A percentile compares a stretch with the other conserved stretches of the same genome.
These are phyloP conservation scores for Westerdykella sp. DNA, from an alignment of 2,329 filamentous ascomycete genomes.

Conservation along the genomic window DNA sequence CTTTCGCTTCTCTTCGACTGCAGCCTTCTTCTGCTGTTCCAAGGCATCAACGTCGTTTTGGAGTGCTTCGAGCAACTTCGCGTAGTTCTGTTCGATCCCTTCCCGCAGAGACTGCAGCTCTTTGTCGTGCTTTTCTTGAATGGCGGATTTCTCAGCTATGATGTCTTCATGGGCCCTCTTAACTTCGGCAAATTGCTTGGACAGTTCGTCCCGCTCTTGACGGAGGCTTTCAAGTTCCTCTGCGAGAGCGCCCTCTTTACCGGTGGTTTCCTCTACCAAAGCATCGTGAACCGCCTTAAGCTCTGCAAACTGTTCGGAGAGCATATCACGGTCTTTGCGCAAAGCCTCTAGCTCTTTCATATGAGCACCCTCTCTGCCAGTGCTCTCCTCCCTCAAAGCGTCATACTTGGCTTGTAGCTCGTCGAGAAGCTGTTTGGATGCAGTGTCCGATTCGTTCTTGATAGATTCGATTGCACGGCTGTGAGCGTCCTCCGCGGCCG, in stretches of 20 bases:
- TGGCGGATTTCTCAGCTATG: slow-evolving; percentile 11
- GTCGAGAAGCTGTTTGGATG: slow-evolving; percentile 21
- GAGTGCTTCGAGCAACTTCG: slow-evolving; percentile 23
- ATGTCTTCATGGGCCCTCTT: slow-evolving; percentile 16
- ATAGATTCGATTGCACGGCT: slow-evolving; percentile 22
- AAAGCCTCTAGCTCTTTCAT: background rate
- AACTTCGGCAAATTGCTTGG: slow-evolving; percentile 17
- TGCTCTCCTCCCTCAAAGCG: slow-evolving; percentile 5
- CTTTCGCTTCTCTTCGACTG: slow-evolving; percentile 18
- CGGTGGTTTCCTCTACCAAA: slow-evolving; percentile 15
- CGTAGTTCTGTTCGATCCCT: slow-evolving; percentile 29
- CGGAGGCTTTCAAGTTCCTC: slow-evolving; percentile 17
- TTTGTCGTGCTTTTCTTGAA: slow-evolving; percentile 18
- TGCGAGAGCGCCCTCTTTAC: slow-evolving; percentile 10
- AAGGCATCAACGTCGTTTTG: slow-evolving; percentile 20
- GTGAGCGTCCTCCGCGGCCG: slow-evolving; percentile 25
- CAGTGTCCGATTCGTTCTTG: slow-evolving; percentile 25
- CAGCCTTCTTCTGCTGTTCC: slow-evolving; percentile 24
- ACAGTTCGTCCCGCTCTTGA: slow-evolving; percentile 13
- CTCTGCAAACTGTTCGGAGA: slow-evolving; percentile 2
- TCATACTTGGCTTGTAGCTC: slow-evolving; percentile 25
- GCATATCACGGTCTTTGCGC: background rate
- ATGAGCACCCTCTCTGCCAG: background rate
- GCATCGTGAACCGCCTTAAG: slow-evolving; percentile 12
- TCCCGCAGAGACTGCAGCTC: slow-evolving; percentile 19